Evolutionary conservation across 345 rosid genomes (phyloP), one percentile per base, ranked within the genome.

Genomic region (Dovyalis caffra): DNA sequence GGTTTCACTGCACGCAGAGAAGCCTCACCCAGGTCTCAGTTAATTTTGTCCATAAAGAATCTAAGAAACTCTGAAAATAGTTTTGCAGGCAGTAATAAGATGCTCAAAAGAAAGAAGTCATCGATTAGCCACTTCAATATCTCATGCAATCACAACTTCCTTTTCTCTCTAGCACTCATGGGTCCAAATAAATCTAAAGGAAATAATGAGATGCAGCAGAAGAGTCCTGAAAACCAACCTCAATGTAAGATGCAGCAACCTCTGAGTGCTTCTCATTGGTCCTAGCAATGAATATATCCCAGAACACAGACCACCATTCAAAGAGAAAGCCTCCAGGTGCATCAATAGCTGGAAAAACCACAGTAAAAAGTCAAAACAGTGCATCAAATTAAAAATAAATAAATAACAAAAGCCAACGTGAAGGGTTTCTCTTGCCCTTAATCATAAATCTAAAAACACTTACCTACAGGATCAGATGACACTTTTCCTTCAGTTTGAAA

Each of bases 271-370:
- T 95, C 81, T 93, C 98, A 76, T 95, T 95, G 34, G 98, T 95
- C 83, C 98, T 91, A 32, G 99, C 99, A 81, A 95, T 95, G 74
- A 95, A 95, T 74, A 95, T 95, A 82, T 95, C 99, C 99, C 99
- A 95, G 81, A 95, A 95, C 63, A 95, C 99, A 10, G 99, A 95
- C 99, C 99, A 95, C 99, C 99, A 95, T 82, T 95, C 99, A 79
- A 95, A 95, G 57, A 95, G 92, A 83, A 95, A 95, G 29, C 99
- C 99, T 31, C 98, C 99, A 32, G 99, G 99, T 16, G 99, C 99
- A 75, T 95, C 98, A 71, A 95, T 95, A 33, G 99, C 99, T 93
- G 88, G 72, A 82, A 79, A n/a, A 84, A 58, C 73, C 77, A 37
- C 5, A 47, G 65, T 31, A 60, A 76, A 77, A 76, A 77, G 18